Percentiles rank a stretch among this genome's conserved stretches.
Conservation (phyloP, 306 rosid species). For the Cicer arietinum region DNA sequence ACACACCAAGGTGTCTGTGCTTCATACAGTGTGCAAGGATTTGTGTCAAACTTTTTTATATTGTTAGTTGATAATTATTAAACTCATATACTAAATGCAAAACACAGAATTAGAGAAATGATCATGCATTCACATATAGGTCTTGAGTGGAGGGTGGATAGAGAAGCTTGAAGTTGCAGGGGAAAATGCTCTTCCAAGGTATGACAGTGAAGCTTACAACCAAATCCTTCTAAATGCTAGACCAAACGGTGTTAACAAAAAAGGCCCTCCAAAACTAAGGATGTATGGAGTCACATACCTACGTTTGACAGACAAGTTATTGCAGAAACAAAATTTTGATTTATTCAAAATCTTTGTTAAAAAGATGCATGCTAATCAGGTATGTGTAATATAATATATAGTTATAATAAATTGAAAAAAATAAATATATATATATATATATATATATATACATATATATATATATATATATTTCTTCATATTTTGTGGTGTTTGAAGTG, state of each 20-base stretch:
- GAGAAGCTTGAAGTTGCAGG: conserved; percentile 87
- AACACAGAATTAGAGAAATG: neutral
- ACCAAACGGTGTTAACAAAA: conserved; percentile 66
- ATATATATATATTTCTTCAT: neutral
- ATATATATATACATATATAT: neutral
- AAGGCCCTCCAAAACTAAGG: conserved; percentile 60
- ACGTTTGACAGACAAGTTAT: conserved; percentile 60
- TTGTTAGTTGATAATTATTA: too few relatives aligned
- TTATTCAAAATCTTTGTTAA: conserved; percentile 74
- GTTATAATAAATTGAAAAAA: neutral
- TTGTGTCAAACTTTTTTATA: too few relatives aligned
- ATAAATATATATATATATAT: neutral
- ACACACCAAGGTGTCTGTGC: too few relatives aligned
- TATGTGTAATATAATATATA: conserved; percentile 35
- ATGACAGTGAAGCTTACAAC: conserved; percentile 61
- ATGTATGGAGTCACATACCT: conserved; percentile 81
- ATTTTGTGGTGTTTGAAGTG: neutral
- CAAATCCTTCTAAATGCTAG: conserved; percentile 83
- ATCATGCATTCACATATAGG: conserved; percentile 46
- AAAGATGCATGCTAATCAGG: conserved; percentile 90
- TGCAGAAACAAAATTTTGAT: conserved; percentile 52
- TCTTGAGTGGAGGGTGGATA: conserved; percentile 71
- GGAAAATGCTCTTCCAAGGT: conserved; percentile 87
- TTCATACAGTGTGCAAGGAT: too few relatives aligned
- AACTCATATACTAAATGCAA: too few relatives aligned